These are phyloP conservation scores for Linum tenue DNA, from an alignment of 345 rosid species.

Conservation along the genomic window DNA sequence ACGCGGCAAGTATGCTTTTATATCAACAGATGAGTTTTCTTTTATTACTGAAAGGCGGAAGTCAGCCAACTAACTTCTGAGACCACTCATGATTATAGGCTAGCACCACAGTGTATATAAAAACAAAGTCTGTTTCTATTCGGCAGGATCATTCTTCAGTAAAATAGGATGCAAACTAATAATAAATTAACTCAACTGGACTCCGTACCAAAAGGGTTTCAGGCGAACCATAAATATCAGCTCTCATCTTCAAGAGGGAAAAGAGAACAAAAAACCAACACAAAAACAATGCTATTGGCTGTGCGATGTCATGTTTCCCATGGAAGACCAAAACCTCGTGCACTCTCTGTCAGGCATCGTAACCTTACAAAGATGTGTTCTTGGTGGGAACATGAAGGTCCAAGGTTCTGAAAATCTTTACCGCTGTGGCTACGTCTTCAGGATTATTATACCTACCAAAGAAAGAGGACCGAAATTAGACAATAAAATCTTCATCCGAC, in stretches of 20 bases:
- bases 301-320: not conserved
- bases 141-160: not conserved
- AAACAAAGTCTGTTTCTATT: no score
- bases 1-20: no score
- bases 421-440: slow-evolving; percentile 4
- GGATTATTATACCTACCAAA: slow-evolving; percentile 2
- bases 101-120: no score
- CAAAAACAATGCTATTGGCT: not conserved
- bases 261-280: not conserved
- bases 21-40: no score
- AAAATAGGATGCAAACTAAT: not conserved
- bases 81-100: not conserved
- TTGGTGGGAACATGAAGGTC: slow-evolving; percentile 8
- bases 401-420: not conserved
- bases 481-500: not conserved
- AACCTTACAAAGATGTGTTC: not conserved
- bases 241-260: not conserved
- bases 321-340: slow-evolving; percentile 15
- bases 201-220: not conserved
- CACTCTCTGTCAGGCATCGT: slow-evolving; percentile 1
- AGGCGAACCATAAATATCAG: not conserved
- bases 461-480: slow-evolving; percentile 13
- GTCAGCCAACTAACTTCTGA: no score
- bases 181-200: not conserved
- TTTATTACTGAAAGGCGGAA: no score